Percentiles rank a stretch among this genome's conserved stretches.
Evolutionary conservation across 2,329 filamentous ascomycete genomes (phyloP).

Genomic region (Coniochaeta sp.): DNA sequence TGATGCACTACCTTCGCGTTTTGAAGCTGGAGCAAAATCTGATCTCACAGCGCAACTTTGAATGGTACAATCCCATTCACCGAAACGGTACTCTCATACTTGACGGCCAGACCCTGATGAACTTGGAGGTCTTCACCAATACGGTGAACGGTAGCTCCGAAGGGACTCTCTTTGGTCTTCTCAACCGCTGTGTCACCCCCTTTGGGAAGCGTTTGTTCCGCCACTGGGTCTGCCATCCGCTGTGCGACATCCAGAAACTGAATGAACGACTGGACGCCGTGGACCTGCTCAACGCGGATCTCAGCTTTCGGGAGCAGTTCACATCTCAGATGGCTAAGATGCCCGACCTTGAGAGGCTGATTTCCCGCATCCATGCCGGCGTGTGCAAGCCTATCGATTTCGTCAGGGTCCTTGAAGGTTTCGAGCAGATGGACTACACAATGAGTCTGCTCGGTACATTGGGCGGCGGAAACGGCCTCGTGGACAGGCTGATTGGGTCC

Average conservation of each 20-base stretch:
- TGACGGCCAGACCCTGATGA: conserved; percentile 93
- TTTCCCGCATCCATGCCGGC: conserved; percentile 89
- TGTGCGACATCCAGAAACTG: conserved; percentile 80
- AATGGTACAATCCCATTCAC: conserved; percentile 83
- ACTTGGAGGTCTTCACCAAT: conserved; percentile 95
- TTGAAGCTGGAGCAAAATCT: conserved; percentile 86
- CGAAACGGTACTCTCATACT: conserved; percentile 87
- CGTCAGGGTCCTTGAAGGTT: conserved; percentile 86
- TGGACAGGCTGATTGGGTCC: conserved; percentile 71
- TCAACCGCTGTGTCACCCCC: conserved; percentile 92
- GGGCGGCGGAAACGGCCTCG: conserved; percentile 70
- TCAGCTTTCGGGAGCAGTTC: conserved; percentile 76
- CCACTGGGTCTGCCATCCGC: conserved; percentile 94
- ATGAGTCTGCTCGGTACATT: conserved; percentile 71
- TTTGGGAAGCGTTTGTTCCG: conserved; percentile 95
- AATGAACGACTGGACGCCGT: conserved; percentile 93
- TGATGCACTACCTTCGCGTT: conserved; percentile 78
- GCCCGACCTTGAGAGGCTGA: conserved; percentile 87
- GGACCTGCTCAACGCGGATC: conserved; percentile 82
- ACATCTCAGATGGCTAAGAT: conserved; percentile 82
- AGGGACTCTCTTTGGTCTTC: conserved; percentile 81
- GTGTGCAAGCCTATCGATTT: conserved; percentile 90
- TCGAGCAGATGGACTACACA: conserved; percentile 95
- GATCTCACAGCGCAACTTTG: conserved; percentile 84
- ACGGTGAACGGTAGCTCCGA: conserved; percentile 78